Evolutionary conservation across 2,329 filamentous ascomycete species (phyloP), one percentile per base, ranked within the genome.

Genomic region (Fusarium sp.): DNA sequence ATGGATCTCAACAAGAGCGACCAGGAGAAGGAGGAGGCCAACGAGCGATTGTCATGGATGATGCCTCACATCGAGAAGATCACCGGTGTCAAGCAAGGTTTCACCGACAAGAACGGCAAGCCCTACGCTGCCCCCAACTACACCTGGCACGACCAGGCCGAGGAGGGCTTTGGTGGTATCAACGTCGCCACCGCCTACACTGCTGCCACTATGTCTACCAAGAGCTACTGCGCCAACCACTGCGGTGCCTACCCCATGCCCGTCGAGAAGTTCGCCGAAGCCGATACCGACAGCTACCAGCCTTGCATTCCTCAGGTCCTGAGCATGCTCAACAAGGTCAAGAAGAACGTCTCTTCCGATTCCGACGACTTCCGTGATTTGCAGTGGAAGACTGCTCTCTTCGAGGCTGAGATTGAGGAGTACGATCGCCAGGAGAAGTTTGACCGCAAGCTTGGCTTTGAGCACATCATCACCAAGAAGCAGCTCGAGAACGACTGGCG

Each of bases 181-280:
- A 83, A 78, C 41, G 76, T 77, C 30, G 79, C 79, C 7, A 80
- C 78, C 23, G 81, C 77, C 9, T 79, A 80, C 55, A 83, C 82
- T 3, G 76, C 80, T 3, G 77, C 79, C 4, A 83, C 82, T 1
- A 82, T 83, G 55, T 84, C 82, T 0, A 75, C 82, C 37, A 84
- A 84, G 70, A 83, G 81, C 58, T 59, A 84, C 12, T 76, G 77
- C 1, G 81, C 80, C 21, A 82, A 79, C 23, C 73, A 83, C 41
- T 84, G 82, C 50, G 82, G 82, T n/a, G 71, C 82, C 34, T 79
- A 76, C 3, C 81, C 82, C 1, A 74, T 84, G 62, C 76, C 82
- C 6, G 79, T 79, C 9, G 81, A 84, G 60, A 81, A 81, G 67
- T 83, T 84, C 41, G 75, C 76, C 45, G 82, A 84, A 61, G 81